Conservation (phyloP, 2,329 filamentous ascomycete species). For the Teratosphaeria gauchensis region DNA sequence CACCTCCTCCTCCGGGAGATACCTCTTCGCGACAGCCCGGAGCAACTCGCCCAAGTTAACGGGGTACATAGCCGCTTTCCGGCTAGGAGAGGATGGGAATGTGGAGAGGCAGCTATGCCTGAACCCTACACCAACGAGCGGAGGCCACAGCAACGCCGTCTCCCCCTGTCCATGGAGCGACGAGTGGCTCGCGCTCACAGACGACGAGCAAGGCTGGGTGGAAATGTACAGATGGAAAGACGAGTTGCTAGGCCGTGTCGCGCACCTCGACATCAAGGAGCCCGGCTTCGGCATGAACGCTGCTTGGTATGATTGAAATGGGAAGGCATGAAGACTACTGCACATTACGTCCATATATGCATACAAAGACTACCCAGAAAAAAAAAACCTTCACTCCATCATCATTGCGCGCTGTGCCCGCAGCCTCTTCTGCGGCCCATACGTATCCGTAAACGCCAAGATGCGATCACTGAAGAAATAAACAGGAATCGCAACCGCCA, state of each 20-base stretch:
- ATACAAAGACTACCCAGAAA: background rate
- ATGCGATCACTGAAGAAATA: constrained; percentile 10
- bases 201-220: constrained; percentile 78
- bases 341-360: background rate
- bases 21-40: constrained; percentile 78
- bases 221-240: constrained; percentile 83
- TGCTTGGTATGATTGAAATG: constrained; percentile 71
- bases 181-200: constrained; percentile 82
- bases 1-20: constrained; percentile 56
- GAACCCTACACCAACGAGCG: constrained; percentile 76
- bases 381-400: background rate
- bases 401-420: background rate
- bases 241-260: constrained; percentile 69
- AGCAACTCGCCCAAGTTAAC: constrained; percentile 66
- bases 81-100: constrained; percentile 53
- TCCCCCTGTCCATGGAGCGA: constrained; percentile 73
- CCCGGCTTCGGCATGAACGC: constrained; percentile 94
- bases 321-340: too few species aligned
- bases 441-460: constrained; percentile 7
- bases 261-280: constrained; percentile 66
- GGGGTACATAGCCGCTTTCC: constrained; percentile 76
- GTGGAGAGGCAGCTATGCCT: constrained; percentile 72
- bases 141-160: constrained; percentile 83
- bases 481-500: constrained; percentile 10
- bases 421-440: constrained; percentile 10